phyloP scores from a whole-genome alignment of 306 rosid genomes.

The Elaeagnus macrophylla region DNA sequence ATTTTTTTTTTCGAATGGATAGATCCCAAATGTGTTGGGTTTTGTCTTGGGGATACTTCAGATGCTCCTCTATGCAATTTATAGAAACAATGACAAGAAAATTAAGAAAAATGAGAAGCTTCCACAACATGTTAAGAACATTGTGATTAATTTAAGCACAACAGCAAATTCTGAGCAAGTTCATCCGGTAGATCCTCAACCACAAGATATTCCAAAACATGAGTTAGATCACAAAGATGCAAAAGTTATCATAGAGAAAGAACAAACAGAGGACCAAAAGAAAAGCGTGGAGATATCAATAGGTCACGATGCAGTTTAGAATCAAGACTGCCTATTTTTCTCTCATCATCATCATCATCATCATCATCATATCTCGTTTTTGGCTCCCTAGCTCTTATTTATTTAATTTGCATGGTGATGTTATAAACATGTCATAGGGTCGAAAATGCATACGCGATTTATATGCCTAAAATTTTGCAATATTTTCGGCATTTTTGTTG shows the following conservation, averaged over 20 bases:
- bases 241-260: neutral
- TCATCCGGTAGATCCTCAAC: constrained; percentile 15
- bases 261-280: neutral
- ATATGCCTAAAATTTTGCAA: too few relatives aligned
- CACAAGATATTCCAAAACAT: neutral
- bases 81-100: constrained; percentile 20
- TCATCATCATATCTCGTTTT: too few relatives aligned
- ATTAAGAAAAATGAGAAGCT: constrained; percentile 15
- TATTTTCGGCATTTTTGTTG: too few relatives aligned
- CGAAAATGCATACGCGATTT: too few relatives aligned
- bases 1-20: neutral
- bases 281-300: neutral
- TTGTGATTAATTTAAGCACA: constrained; percentile 10
- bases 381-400: too few relatives aligned
- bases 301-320: too few relatives aligned
- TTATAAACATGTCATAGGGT: too few relatives aligned
- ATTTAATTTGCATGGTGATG: too few relatives aligned
- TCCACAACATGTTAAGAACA: constrained; percentile 15
- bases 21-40: constrained; percentile 75
- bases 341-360: neutral
- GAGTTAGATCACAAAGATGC: neutral
- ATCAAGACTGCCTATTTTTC: too few relatives aligned
- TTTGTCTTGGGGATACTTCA: constrained; percentile 53
- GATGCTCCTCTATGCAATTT: constrained; percentile 56
- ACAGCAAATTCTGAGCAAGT: constrained; percentile 21